phyloP scores from a whole-genome alignment of 345 rosid genomes.

The Camelina laxa region DNA sequence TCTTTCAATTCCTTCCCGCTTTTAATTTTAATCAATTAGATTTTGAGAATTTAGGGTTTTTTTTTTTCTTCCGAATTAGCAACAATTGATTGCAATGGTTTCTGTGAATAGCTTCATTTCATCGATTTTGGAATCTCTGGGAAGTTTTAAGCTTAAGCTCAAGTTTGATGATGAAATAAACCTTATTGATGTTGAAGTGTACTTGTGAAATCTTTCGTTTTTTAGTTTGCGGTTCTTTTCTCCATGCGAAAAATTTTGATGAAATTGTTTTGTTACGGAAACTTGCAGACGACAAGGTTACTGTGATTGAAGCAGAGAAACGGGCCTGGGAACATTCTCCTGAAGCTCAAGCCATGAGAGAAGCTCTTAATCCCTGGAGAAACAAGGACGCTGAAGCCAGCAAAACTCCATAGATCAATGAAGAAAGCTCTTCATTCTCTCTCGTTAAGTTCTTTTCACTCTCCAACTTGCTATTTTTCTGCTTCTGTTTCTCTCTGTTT shows the following conservation, averaged over 20 bases:
- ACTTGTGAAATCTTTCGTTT: too few relatives aligned
- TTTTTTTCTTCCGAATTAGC: neutral
- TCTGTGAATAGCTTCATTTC: neutral
- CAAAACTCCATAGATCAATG: constrained; percentile 43
- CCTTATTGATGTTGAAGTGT: constrained; percentile 5
- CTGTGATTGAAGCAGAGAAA: constrained; percentile 81
- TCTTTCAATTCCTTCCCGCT: constrained; percentile 40
- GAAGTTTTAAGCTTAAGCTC: neutral
- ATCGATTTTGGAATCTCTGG: neutral
- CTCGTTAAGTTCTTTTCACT: constrained; percentile 12
- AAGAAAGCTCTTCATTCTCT: neutral
- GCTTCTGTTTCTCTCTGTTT: neutral
- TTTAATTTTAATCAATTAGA: neutral
- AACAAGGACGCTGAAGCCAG: constrained; percentile 53
- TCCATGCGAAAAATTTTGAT: too few relatives aligned
- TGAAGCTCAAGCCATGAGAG: constrained; percentile 76
- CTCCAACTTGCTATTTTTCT: constrained; percentile 9
- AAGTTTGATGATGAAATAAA: neutral
- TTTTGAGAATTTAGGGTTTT: neutral
- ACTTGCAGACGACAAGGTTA: constrained; percentile 80
- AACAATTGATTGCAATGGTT: neutral
- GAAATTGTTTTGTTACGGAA: neutral
- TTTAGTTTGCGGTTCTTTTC: too few relatives aligned
- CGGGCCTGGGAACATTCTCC: constrained; percentile 75
- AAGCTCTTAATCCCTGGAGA: constrained; percentile 93